Percentiles rank a stretch among this genome's conserved stretches.
Conservation (phyloP, 1,284 basidiomycete genomes). For the Melampsora americana region DNA sequence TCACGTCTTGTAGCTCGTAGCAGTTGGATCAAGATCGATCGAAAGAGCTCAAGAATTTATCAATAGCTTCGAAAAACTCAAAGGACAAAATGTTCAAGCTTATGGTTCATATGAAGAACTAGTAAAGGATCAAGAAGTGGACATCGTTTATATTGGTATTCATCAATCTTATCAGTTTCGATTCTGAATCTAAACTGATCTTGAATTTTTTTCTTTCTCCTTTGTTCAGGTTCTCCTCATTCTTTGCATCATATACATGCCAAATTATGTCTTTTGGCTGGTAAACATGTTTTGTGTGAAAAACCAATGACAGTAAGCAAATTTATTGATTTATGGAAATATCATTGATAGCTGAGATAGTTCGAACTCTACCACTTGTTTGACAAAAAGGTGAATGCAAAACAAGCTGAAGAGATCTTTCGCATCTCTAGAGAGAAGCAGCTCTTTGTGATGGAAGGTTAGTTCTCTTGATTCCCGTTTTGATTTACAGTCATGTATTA, state of each 20-base stretch:
- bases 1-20: slow-evolving; percentile 59
- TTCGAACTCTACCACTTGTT: too few species aligned
- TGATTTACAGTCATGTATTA: not conserved
- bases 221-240: slow-evolving; percentile 65
- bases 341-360: too few species aligned
- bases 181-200: not conserved
- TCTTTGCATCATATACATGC: slow-evolving; percentile 77
- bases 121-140: slow-evolving; percentile 65
- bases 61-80: slow-evolving; percentile 48
- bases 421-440: slow-evolving; percentile 63
- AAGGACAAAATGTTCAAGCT: slow-evolving; percentile 56
- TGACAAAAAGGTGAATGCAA: slow-evolving; percentile 54
- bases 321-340: too few species aligned
- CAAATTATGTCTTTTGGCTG: slow-evolving; percentile 69
- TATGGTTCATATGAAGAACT: slow-evolving; percentile 76
- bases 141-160: slow-evolving; percentile 59
- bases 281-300: slow-evolving; percentile 70
- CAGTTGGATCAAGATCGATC: slow-evolving; percentile 69
- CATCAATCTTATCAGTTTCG: not conserved
- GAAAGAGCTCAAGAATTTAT: slow-evolving; percentile 72
- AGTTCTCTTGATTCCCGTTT: slow-evolving; percentile 16
- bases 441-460: slow-evolving; percentile 58
- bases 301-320: slow-evolving; percentile 34
- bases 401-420: slow-evolving; percentile 62
- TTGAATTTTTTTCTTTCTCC: not conserved